phyloP scores from a whole-genome alignment of 305 asterid species.

The Solanum hybrid region DNA sequence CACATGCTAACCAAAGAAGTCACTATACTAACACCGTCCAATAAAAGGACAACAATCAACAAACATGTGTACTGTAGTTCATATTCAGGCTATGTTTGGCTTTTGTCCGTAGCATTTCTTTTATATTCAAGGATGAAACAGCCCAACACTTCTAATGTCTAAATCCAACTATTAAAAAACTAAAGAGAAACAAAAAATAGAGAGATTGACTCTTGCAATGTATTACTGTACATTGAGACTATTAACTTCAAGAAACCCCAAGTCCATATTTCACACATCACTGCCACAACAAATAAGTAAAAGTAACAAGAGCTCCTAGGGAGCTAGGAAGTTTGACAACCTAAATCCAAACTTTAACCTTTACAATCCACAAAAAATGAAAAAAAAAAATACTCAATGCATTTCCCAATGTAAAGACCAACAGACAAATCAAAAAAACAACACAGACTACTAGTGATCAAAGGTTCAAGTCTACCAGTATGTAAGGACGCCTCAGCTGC shows the following conservation, averaged over 20 bases:
- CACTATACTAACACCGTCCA: background rate
- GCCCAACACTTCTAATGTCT: background rate
- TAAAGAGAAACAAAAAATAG: background rate
- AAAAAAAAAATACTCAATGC: background rate
- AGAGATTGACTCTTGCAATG: background rate
- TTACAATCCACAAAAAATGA: background rate
- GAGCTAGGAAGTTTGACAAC: background rate
- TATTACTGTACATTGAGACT: background rate
- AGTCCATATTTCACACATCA: background rate
- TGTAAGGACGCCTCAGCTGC: background rate
- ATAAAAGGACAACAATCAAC: background rate
- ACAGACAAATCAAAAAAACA: background rate
- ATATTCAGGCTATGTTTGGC: background rate
- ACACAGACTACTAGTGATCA: background rate
- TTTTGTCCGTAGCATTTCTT: background rate
- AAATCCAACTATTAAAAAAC: background rate
- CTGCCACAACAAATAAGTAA: background rate
- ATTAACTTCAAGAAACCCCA: background rate
- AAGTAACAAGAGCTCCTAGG: background rate
- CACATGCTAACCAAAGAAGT: background rate
- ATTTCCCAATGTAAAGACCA: background rate
- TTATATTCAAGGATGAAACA: background rate
- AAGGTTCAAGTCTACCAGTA: background rate
- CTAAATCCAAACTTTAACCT: background rate
- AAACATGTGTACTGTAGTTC: background rate